Evolutionary conservation across 495 filamentous ascomycete genomes (phyloP).

Genomic region (Penicillium chermesinum): DNA sequence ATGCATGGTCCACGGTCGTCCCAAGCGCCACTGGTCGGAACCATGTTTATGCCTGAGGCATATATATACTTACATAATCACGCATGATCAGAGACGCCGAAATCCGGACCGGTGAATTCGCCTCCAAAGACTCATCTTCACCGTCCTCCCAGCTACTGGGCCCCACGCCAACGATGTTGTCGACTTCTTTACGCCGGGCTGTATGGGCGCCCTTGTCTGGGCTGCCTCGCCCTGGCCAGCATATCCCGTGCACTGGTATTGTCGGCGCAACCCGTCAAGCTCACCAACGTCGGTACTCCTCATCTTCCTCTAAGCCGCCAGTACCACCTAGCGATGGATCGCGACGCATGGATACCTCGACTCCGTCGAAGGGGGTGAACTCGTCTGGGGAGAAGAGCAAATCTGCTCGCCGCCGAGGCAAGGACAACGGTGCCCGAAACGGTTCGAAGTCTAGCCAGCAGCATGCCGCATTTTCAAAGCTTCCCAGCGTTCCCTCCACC

Average conservation of each 20-base stretch:
- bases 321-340: constrained; percentile 44
- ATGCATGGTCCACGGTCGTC: background rate
- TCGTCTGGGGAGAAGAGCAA: constrained; percentile 35
- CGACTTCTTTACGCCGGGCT: constrained; percentile 45
- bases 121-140: constrained; percentile 31
- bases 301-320: constrained; percentile 48
- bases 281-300: constrained; percentile 52
- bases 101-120: constrained; percentile 39
- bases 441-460: constrained; percentile 35
- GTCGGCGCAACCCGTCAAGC: constrained; percentile 30
- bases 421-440: constrained; percentile 33
- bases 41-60: constrained; percentile 18
- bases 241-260: constrained; percentile 28
- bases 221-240: constrained; percentile 27
- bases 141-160: constrained; percentile 24
- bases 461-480: constrained; percentile 46
- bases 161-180: constrained; percentile 39
- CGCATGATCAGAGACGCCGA: constrained; percentile 39
- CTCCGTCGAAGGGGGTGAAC: constrained; percentile 39
- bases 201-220: constrained; percentile 41
- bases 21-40: background rate
- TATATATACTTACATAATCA: constrained; percentile 28
- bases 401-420: constrained; percentile 32
- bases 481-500: constrained; percentile 81
- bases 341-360: constrained; percentile 36